Conservation (phyloP, 495 filamentous ascomycete genomes). For the Clohesyomyces aquaticus region DNA sequence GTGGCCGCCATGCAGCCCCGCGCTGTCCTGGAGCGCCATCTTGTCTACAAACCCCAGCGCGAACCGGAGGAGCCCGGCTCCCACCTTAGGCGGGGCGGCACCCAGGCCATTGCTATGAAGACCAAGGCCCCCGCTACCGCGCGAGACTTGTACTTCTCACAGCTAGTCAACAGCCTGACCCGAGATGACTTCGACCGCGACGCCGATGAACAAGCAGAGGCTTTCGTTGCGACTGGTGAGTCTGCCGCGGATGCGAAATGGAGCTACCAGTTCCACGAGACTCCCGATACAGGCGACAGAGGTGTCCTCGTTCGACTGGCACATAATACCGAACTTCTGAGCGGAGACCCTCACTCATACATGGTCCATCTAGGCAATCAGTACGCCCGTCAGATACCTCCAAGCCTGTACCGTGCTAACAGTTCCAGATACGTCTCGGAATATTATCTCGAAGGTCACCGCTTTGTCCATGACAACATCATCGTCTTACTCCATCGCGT, state of each 20-base stretch:
- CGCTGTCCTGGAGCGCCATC: conserved; percentile 61
- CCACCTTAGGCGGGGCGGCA: conserved; percentile 45
- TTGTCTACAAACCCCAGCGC: conserved; percentile 67
- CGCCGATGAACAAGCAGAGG: neutral
- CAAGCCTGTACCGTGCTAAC: conserved; percentile 13
- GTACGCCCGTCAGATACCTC: conserved; percentile 40
- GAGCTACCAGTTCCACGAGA: conserved; percentile 50
- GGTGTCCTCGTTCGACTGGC: conserved; percentile 47
- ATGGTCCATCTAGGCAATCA: conserved; percentile 50
- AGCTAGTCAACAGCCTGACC: conserved; percentile 44
- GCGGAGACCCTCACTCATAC: conserved; percentile 50
- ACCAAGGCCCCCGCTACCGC: conserved; percentile 30
- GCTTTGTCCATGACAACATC: conserved; percentile 52
- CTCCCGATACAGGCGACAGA: conserved; percentile 51
- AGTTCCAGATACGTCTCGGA: conserved; percentile 49
- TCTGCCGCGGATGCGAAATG: conserved; percentile 36
- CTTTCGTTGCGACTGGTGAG: neutral
- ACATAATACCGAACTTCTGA: conserved; percentile 43
- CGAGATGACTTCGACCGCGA: conserved; percentile 43
- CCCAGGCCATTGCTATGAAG: conserved; percentile 40
- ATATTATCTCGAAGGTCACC: conserved; percentile 50
- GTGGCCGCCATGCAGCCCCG: conserved; percentile 69
- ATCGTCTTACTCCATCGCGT: conserved; percentile 49
- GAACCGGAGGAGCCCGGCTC: conserved; percentile 38
- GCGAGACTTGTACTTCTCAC: conserved; percentile 50